Percentiles rank a stretch among this genome's conserved stretches.
Evolutionary conservation across 139 green algal genomes (phyloP).

Genomic region (Spirogloea muscicola): DNA sequence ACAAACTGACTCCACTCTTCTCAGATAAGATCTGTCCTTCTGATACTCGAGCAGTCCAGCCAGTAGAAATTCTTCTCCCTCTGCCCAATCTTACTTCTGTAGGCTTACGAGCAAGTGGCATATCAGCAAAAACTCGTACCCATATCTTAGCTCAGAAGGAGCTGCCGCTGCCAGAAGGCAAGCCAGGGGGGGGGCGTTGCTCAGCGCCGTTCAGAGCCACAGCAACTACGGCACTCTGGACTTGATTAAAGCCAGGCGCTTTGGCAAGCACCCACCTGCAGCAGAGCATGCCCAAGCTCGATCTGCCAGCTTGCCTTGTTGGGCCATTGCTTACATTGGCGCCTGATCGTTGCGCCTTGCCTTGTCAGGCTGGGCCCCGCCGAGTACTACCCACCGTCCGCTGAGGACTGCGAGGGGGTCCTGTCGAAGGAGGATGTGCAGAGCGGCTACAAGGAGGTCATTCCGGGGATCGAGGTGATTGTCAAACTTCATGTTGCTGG

Average conservation of each 20-base stretch:
- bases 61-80: conserved; percentile 58
- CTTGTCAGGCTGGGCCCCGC: conserved; percentile 26
- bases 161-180: too few species aligned
- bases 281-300: too few species aligned
- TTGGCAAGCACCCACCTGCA: too few species aligned
- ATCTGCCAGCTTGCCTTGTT: too few species aligned
- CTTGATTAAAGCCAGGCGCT: too few species aligned
- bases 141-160: conserved; percentile 54
- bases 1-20: conserved; percentile 55
- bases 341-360: too few species aligned
- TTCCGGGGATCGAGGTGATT: conserved; percentile 30
- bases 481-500: too few species aligned
- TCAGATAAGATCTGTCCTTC: conserved; percentile 62
- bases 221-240: too few species aligned
- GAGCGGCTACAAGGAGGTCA: conserved; percentile 32
- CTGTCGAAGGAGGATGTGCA: conserved; percentile 5
- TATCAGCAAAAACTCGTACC: conserved; percentile 63
- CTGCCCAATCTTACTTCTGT: conserved; percentile 63
- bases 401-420: conserved; percentile 16
- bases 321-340: too few species aligned
- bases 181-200: too few species aligned
- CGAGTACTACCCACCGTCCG: conserved; percentile 31
- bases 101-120: conserved; percentile 56
- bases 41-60: conserved; percentile 55
- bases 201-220: too few species aligned